Evolutionary conservation across 2,329 filamentous ascomycete species (phyloP).

Genomic region (Diaporthe sp.): DNA sequence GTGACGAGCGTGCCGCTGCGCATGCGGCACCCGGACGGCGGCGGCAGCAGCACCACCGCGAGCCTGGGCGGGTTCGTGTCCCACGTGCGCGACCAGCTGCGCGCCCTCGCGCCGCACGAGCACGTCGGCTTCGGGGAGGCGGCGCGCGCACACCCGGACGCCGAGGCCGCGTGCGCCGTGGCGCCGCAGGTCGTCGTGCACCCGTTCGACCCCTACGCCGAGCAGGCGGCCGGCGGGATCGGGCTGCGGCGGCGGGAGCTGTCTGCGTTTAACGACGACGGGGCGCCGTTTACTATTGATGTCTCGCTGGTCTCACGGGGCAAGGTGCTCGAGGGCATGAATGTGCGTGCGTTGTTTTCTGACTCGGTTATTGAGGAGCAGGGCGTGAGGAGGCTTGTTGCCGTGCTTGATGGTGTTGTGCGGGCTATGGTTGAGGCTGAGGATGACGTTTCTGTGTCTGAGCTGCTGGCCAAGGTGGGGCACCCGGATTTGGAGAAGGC

Average conservation of each 20-base stretch:
- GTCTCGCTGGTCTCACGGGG: not conserved
- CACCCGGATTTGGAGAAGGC: not conserved
- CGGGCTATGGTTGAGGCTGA: not conserved
- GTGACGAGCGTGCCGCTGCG: slow-evolving; percentile 11
- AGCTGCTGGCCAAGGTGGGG: not conserved
- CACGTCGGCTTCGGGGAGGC: not conserved
- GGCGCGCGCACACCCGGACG: not conserved
- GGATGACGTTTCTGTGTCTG: not conserved
- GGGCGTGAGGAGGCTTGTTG: slow-evolving; percentile 15
- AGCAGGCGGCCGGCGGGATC: not conserved
- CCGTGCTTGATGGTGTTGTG: not conserved
- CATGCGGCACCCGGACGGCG: not conserved
- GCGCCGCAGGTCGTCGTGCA: slow-evolving; percentile 9
- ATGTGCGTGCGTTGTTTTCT: not conserved
- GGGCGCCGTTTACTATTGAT: not conserved
- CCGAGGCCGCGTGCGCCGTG: not conserved
- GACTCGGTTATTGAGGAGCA: not conserved
- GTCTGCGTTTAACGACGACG: not conserved
- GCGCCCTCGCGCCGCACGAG: slow-evolving; percentile 4
- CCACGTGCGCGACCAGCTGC: slow-evolving; percentile 17
- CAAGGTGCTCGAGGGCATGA: not conserved
- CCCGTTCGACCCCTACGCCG: slow-evolving; percentile 1
- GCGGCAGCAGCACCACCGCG: not conserved
- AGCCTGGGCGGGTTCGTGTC: not conserved
- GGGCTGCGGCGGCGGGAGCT: not conserved